Evolutionary conservation across 2,329 filamentous ascomycete species (phyloP).

Genomic region (Phialophora tarda): DNA sequence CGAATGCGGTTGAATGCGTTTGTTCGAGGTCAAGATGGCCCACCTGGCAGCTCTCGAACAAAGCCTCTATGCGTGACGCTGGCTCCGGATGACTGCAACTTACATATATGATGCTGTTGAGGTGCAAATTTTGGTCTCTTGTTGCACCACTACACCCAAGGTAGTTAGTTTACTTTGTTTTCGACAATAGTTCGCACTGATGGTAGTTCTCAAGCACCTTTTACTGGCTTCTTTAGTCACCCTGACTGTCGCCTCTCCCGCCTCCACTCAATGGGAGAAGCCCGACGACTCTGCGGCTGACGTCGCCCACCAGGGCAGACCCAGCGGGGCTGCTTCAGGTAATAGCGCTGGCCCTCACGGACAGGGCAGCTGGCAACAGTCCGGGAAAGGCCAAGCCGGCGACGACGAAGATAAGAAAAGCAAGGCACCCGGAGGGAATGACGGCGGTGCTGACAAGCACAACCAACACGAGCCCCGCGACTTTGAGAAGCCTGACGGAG

Average conservation of each 20-base stretch:
- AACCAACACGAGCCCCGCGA: constrained; percentile 7
- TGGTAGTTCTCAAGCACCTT: constrained; percentile 27
- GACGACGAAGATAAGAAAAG: background rate
- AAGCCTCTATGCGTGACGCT: constrained; percentile 2
- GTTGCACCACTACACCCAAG: background rate
- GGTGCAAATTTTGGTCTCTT: background rate
- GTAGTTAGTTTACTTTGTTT: constrained; percentile 3
- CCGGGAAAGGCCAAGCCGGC: background rate
- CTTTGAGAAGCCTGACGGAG: background rate
- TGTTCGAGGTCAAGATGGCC: constrained; percentile 6
- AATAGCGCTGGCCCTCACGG: background rate
- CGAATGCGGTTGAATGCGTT: constrained; percentile 13
- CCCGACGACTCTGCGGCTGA: constrained; percentile 3
- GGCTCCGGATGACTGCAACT: background rate
- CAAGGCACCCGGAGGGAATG: background rate
- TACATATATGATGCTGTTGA: constrained; percentile 12
- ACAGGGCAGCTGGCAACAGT: constrained; percentile 4
- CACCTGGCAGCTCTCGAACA: background rate
- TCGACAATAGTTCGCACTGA: constrained; percentile 6
- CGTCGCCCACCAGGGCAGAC: constrained; percentile 12
- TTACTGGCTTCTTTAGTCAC: constrained; percentile 25
- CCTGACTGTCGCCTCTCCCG: constrained; percentile 17
- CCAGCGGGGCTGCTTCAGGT: constrained; percentile 2
- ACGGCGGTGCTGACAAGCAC: background rate
- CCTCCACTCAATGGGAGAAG: constrained; percentile 17